These are phyloP conservation scores for Helichrysum umbraculigerum DNA, from an alignment of 129 eudicot species.

Conservation along the genomic window DNA sequence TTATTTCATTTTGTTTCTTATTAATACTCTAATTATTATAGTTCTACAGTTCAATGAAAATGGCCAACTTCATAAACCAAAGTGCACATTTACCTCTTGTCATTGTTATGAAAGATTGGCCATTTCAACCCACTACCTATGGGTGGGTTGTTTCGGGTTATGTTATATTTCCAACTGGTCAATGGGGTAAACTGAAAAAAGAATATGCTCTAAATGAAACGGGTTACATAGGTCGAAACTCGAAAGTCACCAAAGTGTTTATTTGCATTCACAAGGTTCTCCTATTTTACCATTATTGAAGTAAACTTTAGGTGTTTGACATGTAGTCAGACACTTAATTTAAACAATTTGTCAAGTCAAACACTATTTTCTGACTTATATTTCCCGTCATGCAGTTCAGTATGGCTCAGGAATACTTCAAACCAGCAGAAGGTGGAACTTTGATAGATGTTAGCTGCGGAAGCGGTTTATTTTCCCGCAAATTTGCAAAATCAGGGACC, in stretches of 20 bases:
- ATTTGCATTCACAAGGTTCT: neutral
- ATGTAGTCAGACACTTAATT: neutral
- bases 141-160: neutral
- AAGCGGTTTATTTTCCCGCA: constrained; percentile 91
- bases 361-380: constrained; percentile 21
- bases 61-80: neutral
- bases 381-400: constrained; percentile 57
- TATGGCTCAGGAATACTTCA: constrained; percentile 93
- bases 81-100: neutral
- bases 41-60: neutral
- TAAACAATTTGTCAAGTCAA: constrained; percentile 10
- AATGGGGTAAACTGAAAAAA: neutral
- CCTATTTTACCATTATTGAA: neutral
- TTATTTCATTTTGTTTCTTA: constrained; percentile 21
- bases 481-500: constrained; percentile 74
- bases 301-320: neutral
- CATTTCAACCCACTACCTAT: neutral
- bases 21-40: neutral
- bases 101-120: neutral
- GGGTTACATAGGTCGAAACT: neutral
- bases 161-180: neutral
- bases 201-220: neutral
- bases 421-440: constrained; percentile 81
- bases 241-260: neutral
- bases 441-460: constrained; percentile 96